Evolutionary conservation across 345 rosid species (phyloP), one percentile per base, ranked within the genome.

Genomic region (Eutrema japonicum): DNA sequence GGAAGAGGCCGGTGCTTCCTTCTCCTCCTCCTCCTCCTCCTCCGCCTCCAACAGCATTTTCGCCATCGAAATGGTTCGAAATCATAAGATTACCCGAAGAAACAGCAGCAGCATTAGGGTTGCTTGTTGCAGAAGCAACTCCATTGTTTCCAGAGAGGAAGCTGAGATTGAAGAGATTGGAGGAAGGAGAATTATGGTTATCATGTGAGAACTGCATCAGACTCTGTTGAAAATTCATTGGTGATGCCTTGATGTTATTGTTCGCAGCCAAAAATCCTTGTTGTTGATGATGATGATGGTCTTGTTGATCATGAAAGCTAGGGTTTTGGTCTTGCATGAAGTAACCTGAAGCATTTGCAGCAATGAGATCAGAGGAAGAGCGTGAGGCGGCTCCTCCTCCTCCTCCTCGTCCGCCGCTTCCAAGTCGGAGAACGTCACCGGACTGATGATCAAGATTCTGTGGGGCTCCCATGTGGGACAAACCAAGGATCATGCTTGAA

Each of bases 241-340:
- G 62, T 65, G 75, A 64, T n/a, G 52, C 41, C 71, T 76, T 70
- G 7, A 59, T 78, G 70, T 73, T 71, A 45, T 59, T 77, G 49
- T 32, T 65, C 41, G 18, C 75, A 55, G 64, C 74, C 70, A 82
- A 64, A 42, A 79, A 64, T 18, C 78, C 86, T 81, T 76, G 85
- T 27, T 78, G 80, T 58, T 70, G 66, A 52, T 71, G 75, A 45
- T 72, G 85, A 61, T 75, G 85, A 54, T 82, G 74, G 41, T 81
- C 80, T 70, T 79, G 79, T 49, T 83, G 85, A 36, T 81, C 83
- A 16, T 79, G 81, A 69, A 74, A 83, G 62, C 72, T 82, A 36
- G 83, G 88, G 82, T 61, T 82, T 40, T 84, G 70, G 1, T 90
- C 88, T 48, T 81, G 82, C 85, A 88, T 77, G 77, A 80, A 86